phyloP scores from a whole-genome alignment of 108 stramenopile species.

The Chaetoceros muelleri region DNA sequence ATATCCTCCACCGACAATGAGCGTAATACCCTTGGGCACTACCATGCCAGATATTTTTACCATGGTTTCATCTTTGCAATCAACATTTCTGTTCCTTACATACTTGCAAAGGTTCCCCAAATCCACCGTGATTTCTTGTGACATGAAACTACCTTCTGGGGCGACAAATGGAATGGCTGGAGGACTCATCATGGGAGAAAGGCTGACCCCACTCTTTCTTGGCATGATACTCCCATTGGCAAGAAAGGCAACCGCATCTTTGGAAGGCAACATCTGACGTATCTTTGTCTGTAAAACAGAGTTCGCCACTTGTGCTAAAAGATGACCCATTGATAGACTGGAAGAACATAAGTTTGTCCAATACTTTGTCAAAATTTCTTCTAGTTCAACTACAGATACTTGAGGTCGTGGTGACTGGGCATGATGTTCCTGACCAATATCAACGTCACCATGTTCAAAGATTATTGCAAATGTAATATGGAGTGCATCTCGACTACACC shows the following conservation, averaged over 20 bases:
- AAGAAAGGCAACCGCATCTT: slow-evolving; percentile 66
- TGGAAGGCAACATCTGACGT: slow-evolving; percentile 23
- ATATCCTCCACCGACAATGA: slow-evolving; percentile 93
- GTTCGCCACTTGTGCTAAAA: slow-evolving; percentile 44
- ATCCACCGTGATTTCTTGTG: slow-evolving; percentile 24
- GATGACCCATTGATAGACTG: too few species aligned
- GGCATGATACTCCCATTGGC: slow-evolving; percentile 72
- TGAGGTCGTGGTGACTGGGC: too few species aligned
- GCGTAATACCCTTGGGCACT: slow-evolving; percentile 76
- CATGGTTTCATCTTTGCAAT: slow-evolving; percentile 3
- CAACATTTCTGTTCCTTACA: slow-evolving; percentile 9
- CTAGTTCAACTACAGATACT: too few species aligned
- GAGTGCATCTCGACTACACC: slow-evolving; percentile 16
- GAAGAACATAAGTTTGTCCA: too few species aligned
- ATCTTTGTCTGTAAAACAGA: slow-evolving; percentile 51
- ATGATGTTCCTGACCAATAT: too few species aligned
- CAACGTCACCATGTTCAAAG: neutral
- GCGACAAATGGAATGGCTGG: slow-evolving; percentile 63
- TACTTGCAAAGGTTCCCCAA: slow-evolving; percentile 37
- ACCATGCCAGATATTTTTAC: slow-evolving; percentile 64
- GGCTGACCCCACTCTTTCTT: slow-evolving; percentile 62
- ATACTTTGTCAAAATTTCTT: too few species aligned
- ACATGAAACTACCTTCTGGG: slow-evolving; percentile 30
- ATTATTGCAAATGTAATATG: slow-evolving; percentile 7
- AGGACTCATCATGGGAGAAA: slow-evolving; percentile 61